Conservation (phyloP, 2,329 filamentous ascomycete genomes). For the Cyphellophora europaea region DNA sequence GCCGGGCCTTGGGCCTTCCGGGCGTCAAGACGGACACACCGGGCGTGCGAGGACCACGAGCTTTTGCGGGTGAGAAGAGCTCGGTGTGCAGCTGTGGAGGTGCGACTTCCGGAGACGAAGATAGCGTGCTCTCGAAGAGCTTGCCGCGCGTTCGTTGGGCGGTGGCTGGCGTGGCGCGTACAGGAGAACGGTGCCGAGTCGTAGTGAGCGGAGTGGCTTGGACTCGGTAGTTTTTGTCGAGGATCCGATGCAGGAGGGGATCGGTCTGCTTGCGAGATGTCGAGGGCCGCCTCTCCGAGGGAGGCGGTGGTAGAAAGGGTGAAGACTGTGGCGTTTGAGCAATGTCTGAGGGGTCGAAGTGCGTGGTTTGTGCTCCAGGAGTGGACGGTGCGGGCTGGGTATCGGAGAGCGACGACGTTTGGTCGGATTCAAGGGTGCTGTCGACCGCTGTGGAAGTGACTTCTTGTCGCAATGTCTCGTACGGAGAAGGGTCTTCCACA, state of each 20-base stretch:
- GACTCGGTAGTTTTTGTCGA: slow-evolving; percentile 91
- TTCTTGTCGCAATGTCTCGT: slow-evolving; percentile 63
- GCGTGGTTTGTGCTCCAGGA: slow-evolving; percentile 11
- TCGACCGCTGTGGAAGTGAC: slow-evolving; percentile 39
- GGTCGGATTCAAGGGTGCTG: slow-evolving; percentile 25
- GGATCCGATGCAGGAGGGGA: slow-evolving; percentile 77
- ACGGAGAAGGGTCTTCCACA: slow-evolving; percentile 64
- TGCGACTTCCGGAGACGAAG: slow-evolving; percentile 58
- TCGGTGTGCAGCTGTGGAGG: slow-evolving; percentile 77
- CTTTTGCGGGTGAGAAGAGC: slow-evolving; percentile 62
- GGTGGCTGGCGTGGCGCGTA: slow-evolving; percentile 18
- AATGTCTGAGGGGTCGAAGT: slow-evolving; percentile 35
- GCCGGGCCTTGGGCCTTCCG: slow-evolving; percentile 25
- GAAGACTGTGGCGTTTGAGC: slow-evolving; percentile 54
- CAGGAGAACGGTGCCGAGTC: background rate
- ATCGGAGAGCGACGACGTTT: slow-evolving; percentile 20
- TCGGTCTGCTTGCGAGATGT: slow-evolving; percentile 42
- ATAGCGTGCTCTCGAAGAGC: slow-evolving; percentile 25
- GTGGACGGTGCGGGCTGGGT: slow-evolving; percentile 15
- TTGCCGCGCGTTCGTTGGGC: slow-evolving; percentile 20
- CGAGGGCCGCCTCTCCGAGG: slow-evolving; percentile 32
- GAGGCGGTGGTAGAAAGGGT: slow-evolving; percentile 43
- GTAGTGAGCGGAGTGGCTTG: slow-evolving; percentile 70
- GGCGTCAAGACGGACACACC: slow-evolving; percentile 83
- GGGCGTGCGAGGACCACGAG: slow-evolving; percentile 41